These are phyloP conservation scores for Papiliotrema laurentii DNA, from an alignment of 1,284 basidiomycete genomes.

Conservation along the genomic window DNA sequence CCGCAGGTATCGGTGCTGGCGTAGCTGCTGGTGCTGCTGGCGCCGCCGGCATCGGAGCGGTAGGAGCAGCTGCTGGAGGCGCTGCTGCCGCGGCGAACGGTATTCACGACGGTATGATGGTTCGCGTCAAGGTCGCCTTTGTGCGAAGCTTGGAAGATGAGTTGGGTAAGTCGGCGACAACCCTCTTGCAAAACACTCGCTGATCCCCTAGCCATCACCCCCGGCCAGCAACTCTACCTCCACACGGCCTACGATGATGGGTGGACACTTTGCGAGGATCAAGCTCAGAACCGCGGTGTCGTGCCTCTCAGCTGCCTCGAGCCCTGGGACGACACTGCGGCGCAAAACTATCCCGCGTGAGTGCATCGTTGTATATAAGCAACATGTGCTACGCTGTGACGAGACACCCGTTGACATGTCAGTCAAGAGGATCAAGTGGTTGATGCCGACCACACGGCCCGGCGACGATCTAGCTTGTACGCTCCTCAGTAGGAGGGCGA, in stretches of 20 bases:
- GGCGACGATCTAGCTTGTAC: slow-evolving; percentile 1
- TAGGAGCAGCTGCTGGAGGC: slow-evolving; percentile 8
- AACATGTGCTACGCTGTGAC: neutral
- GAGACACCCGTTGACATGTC: neutral
- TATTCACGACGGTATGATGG: slow-evolving; percentile 40
- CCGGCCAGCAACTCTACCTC: slow-evolving; percentile 46
- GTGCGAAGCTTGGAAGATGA: slow-evolving; percentile 46
- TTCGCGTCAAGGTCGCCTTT: slow-evolving; percentile 44
- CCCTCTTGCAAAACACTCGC: neutral
- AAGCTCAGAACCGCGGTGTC: slow-evolving; percentile 39
- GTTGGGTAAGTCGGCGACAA: slow-evolving; percentile 31
- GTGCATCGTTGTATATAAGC: neutral
- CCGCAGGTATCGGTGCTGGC: slow-evolving; percentile 3
- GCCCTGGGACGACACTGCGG: slow-evolving; percentile 21
- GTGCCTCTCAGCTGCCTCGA: slow-evolving; percentile 46
- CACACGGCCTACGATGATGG: slow-evolving; percentile 48
- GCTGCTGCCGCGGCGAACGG: slow-evolving; percentile 9
- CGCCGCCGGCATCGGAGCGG: slow-evolving; percentile 12
- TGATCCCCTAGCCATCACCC: slow-evolving; percentile 35
- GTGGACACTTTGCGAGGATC: slow-evolving; percentile 47
- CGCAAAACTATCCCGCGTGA: neutral
- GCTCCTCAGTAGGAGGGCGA: neutral
- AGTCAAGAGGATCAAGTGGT: neutral
- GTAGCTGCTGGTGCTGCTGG: slow-evolving; percentile 12
- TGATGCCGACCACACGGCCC: neutral